Evolutionary conservation across 2,329 filamentous ascomycete species (phyloP).

Genomic region (Arthrinium puccinioides): DNA sequence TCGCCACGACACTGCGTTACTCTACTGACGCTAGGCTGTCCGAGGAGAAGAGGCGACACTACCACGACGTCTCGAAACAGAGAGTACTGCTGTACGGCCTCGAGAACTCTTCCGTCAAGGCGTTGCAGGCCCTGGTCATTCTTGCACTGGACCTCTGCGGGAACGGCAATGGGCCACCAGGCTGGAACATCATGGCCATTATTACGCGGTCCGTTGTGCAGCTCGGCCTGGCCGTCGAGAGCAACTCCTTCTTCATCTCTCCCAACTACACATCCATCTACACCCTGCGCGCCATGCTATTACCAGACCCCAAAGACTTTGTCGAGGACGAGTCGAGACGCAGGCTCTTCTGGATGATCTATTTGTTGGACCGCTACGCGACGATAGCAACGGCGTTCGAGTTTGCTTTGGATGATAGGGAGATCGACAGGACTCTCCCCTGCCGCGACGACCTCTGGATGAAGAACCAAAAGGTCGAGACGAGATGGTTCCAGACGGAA

Average conservation of each 20-base stretch:
- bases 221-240: conserved; percentile 76
- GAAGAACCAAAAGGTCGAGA: conserved; percentile 77
- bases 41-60: conserved; percentile 63
- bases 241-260: conserved; percentile 69
- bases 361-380: conserved; percentile 81
- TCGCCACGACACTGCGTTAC: conserved; percentile 80
- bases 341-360: conserved; percentile 90
- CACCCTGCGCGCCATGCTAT: conserved; percentile 75
- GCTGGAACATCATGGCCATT: conserved; percentile 85
- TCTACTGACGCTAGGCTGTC: conserved; percentile 71
- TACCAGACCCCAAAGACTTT: conserved; percentile 77
- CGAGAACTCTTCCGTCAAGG: conserved; percentile 83
- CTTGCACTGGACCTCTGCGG: conserved; percentile 79
- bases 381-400: conserved; percentile 90
- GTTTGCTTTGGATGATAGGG: conserved; percentile 80
- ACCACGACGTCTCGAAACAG: conserved; percentile 76
- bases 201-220: conserved; percentile 87
- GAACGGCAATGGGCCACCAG: conserved; percentile 80
- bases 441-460: conserved; percentile 83
- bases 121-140: conserved; percentile 80
- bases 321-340: conserved; percentile 84
- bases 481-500: conserved; percentile 65
- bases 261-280: conserved; percentile 82
- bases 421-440: conserved; percentile 80
- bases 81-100: conserved; percentile 81